Evolutionary conservation across 2,329 filamentous ascomycete species (phyloP), one percentile per base, ranked within the genome.

Genomic region (Chrysoporthe austroafricana): DNA sequence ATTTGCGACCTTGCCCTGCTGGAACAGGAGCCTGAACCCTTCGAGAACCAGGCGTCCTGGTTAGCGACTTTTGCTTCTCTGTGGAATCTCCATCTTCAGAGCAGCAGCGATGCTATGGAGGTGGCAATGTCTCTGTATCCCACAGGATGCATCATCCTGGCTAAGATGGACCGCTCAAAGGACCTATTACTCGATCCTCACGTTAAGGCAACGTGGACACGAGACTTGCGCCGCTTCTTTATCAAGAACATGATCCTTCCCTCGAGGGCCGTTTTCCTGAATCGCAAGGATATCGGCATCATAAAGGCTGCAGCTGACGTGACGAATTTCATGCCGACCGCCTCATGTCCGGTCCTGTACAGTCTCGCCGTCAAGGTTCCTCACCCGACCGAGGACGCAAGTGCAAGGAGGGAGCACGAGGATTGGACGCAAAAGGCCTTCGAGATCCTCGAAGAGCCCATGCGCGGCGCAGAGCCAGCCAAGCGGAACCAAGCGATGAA

Each of bases 81-180:
- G 4, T 89, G 86, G 86, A 79, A 83, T 26, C 77, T 88, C 6
- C 86, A 85, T 71, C 76, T 85, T n/a, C 84, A 85, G 68, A 81
- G 79, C 21, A 76, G 76, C 4, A 77, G 79, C 36, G 86, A 88
- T 71, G 77, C 77, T 2, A 69, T 80, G 8, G 82, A 86, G 50
- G 83, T 87, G 36, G 84, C 85, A 2, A 78, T 75, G 1, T 76
- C 82, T 62, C 75, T 87, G 6, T 85, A 85, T 56, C 72, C 75
- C 0, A 75, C 80, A 0, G 75, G 69, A 66, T 78, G 78, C 57
- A 74, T 74, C 8, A 76, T 86, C 39, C 71, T 86, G 1, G 78
- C 77, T 16, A 81, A 77, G 62, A 67, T 86, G 5, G 77, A 74
- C 0, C 72, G 79, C 39, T 65, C 58, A 62, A 71, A 63, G 36